Evolutionary conservation across 371 early-diverging fungal species (phyloP), one percentile per base, ranked within the genome.

Genomic region (Conidiobolus incongruus): DNA sequence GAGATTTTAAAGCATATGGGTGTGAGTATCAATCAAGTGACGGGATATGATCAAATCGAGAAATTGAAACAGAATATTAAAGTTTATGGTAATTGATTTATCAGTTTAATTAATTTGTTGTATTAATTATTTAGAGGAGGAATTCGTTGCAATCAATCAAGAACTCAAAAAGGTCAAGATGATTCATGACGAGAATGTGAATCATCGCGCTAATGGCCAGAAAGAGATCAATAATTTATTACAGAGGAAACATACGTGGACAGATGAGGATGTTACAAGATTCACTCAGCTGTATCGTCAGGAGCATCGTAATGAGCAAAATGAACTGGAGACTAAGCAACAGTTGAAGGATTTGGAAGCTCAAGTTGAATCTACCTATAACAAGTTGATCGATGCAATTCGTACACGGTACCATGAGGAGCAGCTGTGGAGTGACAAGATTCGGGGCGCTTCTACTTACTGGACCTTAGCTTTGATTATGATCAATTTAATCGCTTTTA

Each of bases 341-440:
- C 56, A 59, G 29, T 75, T 77, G 46, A 66, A 70, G 28, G 50
- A 56, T 1, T 62, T 60, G 0, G 82, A 82, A 46, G 53, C 65
- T 26, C 53, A 68, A 16, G 81, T 81, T 45, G 85, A 84, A 34
- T 55, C 61, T 13, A 65, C 65, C 17, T 82, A 80, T 34, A 61
- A 68, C 47, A 66, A 59, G 15, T 46, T 83, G 35, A 75, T 78
- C 0, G 58, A 58, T n/a, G 65, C 74, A 0, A 85, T 84, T 29
- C 72, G 75, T 60, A 69, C 72, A 35, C 56, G 84, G 13, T 86
- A 83, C 50, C 81, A 83, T 43, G 85, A 82, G 51, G 95, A 94
- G 47, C 92, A 92, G 55, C 64, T 91, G n/a, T 94, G 87, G 81
- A 81, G 82, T 46, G 95, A 94, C 66, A 90, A 94, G 63, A 90